Evolutionary conservation across 1,284 basidiomycete genomes (phyloP), one percentile per base, ranked within the genome.

Genomic region (Trametes sp.): DNA sequence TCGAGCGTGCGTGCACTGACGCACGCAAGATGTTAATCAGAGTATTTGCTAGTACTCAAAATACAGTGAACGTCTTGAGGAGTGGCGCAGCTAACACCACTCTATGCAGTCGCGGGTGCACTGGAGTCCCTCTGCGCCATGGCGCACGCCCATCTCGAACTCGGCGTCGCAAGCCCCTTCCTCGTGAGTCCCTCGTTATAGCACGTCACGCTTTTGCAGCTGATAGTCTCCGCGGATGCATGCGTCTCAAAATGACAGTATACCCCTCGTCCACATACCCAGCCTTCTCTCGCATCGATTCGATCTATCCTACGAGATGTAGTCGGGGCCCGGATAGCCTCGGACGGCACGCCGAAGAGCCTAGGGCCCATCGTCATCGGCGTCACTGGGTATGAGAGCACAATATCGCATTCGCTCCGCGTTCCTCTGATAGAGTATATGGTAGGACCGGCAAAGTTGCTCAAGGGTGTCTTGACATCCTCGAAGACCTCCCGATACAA

Each of bases 301-400:
- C 85, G 87, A 10, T 70, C 74, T 1, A 81, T 88, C 1, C 77
- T 97, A 26, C 80, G 81, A 41, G 75, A 80, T 8, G 84, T 93
- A 13, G 92, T 91, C 0, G 76, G 80, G 0, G 77, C 80, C 11
- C 61, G 65, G 33, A 89, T 94, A 28, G 67, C 76, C 0, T 74
- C 77, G 33, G 77, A 86, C 46, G 93, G 90, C 1, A 90, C 88
- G 1, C 88, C 90, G 10, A 73, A 74, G 53, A 77, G 79, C 10
- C 78, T 92, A 1, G 93, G 92, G 3, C 94, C 94, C 0, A 86
- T 94, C 49, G 85, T 96, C 0, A 85, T 96, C 56, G 89, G 92
- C 19, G 76, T 96, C 38, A 95, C 94, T 21, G 95, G 95, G 92
- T 93, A 71, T 60, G 80, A 46, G 4, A 26, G n/a, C 28, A 13